Evolutionary conservation across 1,139 yeast genomes (phyloP).

Genomic region (Sugiyamaella pinicola): DNA sequence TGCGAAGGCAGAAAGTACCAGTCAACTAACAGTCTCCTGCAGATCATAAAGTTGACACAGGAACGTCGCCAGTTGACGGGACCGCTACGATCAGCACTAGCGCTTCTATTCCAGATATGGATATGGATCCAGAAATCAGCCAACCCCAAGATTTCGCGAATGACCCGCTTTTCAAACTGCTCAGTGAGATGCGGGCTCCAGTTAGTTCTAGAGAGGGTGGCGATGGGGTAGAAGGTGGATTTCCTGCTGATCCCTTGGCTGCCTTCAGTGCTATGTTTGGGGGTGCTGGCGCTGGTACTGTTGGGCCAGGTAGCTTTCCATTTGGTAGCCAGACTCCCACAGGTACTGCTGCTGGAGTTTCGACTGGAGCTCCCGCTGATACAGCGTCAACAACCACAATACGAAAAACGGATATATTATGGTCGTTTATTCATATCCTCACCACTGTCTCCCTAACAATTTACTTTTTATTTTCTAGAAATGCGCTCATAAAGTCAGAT

Average conservation of each 20-base stretch:
- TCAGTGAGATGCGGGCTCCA: constrained; percentile 31
- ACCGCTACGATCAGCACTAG: neutral
- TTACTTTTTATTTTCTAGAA: constrained; percentile 14
- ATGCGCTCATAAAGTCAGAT: neutral
- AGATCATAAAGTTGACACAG: constrained; percentile 16
- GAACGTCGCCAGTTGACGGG: neutral
- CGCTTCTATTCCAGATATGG: neutral
- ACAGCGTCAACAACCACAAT: neutral
- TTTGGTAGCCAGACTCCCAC: no score
- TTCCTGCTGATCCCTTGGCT: constrained; percentile 19
- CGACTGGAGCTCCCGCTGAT: neutral
- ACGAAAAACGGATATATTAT: constrained; percentile 23
- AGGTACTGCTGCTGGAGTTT: constrained; percentile 1
- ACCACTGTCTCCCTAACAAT: constrained; percentile 28
- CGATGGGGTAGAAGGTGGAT: neutral
- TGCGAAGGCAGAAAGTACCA: neutral
- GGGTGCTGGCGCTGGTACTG: constrained; percentile 20
- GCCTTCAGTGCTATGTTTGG: constrained; percentile 23
- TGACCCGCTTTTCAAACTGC: constrained; percentile 34
- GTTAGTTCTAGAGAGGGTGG: constrained; percentile 17
- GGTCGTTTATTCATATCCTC: constrained; percentile 36
- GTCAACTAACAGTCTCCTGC: neutral
- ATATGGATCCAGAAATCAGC: constrained; percentile 7
- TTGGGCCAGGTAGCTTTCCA: constrained; percentile 3
- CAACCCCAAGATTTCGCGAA: constrained; percentile 17